These are phyloP conservation scores for Lanmaoa rubissima DNA, from an alignment of 768 basidiomycete species.

Conservation along the genomic window DNA sequence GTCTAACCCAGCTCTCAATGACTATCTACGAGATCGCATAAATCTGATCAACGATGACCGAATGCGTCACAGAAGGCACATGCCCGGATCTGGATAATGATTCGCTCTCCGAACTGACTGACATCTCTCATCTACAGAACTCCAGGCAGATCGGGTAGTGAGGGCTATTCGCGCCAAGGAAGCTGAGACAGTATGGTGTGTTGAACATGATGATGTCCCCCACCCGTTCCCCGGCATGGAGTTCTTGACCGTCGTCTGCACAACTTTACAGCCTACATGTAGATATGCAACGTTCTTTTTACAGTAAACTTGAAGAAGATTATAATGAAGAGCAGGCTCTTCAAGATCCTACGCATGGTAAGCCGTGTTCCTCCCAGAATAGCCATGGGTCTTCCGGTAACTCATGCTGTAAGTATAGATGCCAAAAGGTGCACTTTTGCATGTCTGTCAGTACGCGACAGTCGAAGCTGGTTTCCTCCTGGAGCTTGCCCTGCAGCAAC, in stretches of 20 bases:
- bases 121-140: constrained; percentile 39
- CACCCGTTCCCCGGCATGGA: constrained; percentile 76
- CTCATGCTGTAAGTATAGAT: constrained; percentile 28
- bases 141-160: constrained; percentile 53
- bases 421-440: constrained; percentile 49
- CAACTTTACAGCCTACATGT: not conserved
- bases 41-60: constrained; percentile 43
- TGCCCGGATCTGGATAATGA: too few relatives aligned
- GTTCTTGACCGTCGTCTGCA: constrained; percentile 57
- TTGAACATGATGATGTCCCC: constrained; percentile 48
- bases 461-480: constrained; percentile 38
- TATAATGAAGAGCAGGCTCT: constrained; percentile 40
- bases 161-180: constrained; percentile 53
- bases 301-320: constrained; percentile 29
- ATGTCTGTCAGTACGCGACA: constrained; percentile 44
- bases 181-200: constrained; percentile 38
- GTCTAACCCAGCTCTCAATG: constrained; percentile 2
- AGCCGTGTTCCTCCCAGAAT: not conserved
- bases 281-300: not conserved
- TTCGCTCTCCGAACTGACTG: constrained; percentile 46
- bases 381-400: not conserved
- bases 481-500: constrained; percentile 36
- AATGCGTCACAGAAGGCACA: too few relatives aligned
- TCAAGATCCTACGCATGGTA: constrained; percentile 38
- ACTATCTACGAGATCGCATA: constrained; percentile 18